Evolutionary conservation across 257 asterid genomes (phyloP), one percentile per base, ranked within the genome.

Genomic region (Solanum microdontum): DNA sequence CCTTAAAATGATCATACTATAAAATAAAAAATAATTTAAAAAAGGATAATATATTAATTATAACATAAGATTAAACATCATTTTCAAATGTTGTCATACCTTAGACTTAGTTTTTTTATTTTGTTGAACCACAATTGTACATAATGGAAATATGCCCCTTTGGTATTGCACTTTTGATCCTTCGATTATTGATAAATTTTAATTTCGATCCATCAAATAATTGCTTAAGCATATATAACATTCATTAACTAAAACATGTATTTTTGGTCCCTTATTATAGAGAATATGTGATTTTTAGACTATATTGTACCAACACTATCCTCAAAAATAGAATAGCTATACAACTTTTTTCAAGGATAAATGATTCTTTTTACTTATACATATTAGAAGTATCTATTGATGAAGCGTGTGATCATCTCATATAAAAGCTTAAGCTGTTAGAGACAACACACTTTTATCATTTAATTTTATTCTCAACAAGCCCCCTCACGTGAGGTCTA

Each of bases 351-450:
- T 55, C 64, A 55, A 55, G 64, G n/a, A 55, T 55, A 19, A 19
- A 55, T 19, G 64, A 19, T 55, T 17, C 11, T 7, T 55, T 55
- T 55, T 55, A 3, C 64, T 55, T 55, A 1, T 55, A 55, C 24
- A 55, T 55, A 2, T 19, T 55, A 55, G 24, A 55, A 55, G 24
- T 19, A 19, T 1, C 64, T 19, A 1, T 51, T 55, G 0, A 55
- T 6, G n/a, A 55, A 55, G 9, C 6, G 0, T 55, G 10, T 6
- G 10, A 55, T 3, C 2, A 17, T 55, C n/a, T 17, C 64, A 55
- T 55, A 8, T 6, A 17, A 17, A 55, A 17, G 0, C 3, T 15
- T 51, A 51, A 51, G 9, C 0, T 51, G 23, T 51, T 15, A 51
- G 3, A 17, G 10, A 17, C 0, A 4, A 0, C 62, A 17, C 9